phyloP scores from a whole-genome alignment of 768 basidiomycete genomes.

The Lentinula edodes region DNA sequence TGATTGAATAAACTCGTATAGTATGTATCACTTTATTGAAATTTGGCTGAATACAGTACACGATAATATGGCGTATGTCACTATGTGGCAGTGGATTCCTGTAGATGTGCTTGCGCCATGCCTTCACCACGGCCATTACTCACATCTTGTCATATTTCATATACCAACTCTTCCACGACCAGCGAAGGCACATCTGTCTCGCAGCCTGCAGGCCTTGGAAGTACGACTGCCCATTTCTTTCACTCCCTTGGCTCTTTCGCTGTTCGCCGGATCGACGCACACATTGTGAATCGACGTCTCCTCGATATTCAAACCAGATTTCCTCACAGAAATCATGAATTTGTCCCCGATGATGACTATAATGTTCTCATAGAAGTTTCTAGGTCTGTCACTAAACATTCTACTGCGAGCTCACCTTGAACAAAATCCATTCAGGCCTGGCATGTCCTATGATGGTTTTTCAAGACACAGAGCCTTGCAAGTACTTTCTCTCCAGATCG shows the following conservation, averaged over 20 bases:
- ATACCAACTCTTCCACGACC: background rate
- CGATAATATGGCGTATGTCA: too few relatives aligned
- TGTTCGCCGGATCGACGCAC: background rate
- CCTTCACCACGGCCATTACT: too few relatives aligned
- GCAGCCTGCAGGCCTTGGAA: background rate
- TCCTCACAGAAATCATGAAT: background rate
- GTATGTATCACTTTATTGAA: too few relatives aligned
- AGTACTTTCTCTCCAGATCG: background rate
- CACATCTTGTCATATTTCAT: too few relatives aligned
- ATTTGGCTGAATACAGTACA: too few relatives aligned
- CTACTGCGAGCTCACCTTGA: background rate
- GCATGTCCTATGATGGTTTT: background rate
- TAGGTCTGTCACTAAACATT: background rate
- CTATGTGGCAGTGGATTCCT: too few relatives aligned
- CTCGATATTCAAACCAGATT: background rate
- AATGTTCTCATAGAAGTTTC: background rate
- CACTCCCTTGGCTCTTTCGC: background rate
- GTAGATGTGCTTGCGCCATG: too few relatives aligned
- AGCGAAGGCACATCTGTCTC: background rate
- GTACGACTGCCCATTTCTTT: background rate
- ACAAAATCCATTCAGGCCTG: background rate
- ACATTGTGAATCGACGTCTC: background rate
- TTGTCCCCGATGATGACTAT: background rate
- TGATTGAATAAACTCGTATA: too few relatives aligned
- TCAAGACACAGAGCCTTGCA: background rate